Percentiles rank a stretch among this genome's conserved stretches.
Evolutionary conservation across 192 early-diverging fungal genomes (phyloP).

Genomic region (Umbelopsis vinacea): DNA sequence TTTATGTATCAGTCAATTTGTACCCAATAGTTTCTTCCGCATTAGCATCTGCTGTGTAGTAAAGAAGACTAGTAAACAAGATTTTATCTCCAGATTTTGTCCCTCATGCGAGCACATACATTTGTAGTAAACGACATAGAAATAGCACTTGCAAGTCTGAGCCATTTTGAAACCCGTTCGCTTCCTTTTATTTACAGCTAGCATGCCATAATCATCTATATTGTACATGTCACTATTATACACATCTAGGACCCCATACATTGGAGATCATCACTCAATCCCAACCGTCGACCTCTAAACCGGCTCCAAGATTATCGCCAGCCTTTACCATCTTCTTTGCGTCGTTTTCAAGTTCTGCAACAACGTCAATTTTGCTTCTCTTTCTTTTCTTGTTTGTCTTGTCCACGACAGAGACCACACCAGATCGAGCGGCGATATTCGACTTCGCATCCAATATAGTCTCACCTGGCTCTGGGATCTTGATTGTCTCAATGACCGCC

Average conservation of each 20-base stretch:
- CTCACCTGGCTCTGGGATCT: neutral
- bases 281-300: conserved; percentile 14
- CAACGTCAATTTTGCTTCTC: conserved; percentile 2
- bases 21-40: too few species aligned
- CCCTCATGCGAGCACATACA: too few species aligned
- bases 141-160: neutral
- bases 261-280: neutral
- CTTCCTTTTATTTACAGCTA: neutral
- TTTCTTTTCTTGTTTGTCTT: conserved; percentile 8
- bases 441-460: neutral
- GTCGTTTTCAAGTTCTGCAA: conserved; percentile 5
- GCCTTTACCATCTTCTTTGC: neutral
- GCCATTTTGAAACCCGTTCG: neutral
- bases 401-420: neutral
- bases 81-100: too few species aligned
- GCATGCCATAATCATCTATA: neutral
- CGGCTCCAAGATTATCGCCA: neutral
- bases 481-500: conserved; percentile 14
- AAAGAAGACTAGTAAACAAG: too few species aligned
- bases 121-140: too few species aligned
- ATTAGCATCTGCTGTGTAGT: too few species aligned
- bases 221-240: neutral
- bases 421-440: conserved; percentile 2
- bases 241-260: neutral
- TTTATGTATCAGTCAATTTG: too few species aligned